A percentile compares a stretch with the other conserved stretches of the same genome.
phyloP scores from a whole-genome alignment of 2,329 filamentous ascomycete species.

The Cladosporium colombiae region DNA sequence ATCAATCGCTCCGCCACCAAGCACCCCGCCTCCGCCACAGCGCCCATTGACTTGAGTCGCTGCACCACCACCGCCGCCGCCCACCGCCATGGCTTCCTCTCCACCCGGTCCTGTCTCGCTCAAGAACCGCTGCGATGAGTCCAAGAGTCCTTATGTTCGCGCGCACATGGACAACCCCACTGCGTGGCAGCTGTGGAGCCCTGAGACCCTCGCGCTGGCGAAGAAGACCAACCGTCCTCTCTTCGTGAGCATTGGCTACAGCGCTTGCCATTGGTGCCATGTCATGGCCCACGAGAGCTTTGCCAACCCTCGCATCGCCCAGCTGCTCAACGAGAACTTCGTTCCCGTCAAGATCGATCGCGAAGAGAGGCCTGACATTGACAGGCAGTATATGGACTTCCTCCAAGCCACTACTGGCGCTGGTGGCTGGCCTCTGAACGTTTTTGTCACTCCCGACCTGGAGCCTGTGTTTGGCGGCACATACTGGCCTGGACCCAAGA shows the following conservation, averaged over 20 bases:
- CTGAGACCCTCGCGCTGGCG: conserved; percentile 74
- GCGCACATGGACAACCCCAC: conserved; percentile 79
- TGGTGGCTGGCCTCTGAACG: conserved; percentile 92
- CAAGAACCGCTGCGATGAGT: conserved; percentile 59
- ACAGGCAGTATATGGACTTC: conserved; percentile 98
- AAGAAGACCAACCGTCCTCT: conserved; percentile 82
- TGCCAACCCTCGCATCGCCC: conserved; percentile 75
- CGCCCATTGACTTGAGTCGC: background rate
- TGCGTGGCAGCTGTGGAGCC: conserved; percentile 86
- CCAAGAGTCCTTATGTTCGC: conserved; percentile 68
- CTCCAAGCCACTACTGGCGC: conserved; percentile 87
- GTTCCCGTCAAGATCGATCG: conserved; percentile 91
- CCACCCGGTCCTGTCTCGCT: conserved; percentile 28
- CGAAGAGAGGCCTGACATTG: conserved; percentile 90
- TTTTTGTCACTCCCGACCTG: conserved; percentile 92
- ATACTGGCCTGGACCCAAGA: conserved; percentile 85
- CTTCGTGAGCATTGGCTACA: conserved; percentile 93
- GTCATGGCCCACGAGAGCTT: conserved; percentile 94
- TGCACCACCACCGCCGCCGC: background rate
- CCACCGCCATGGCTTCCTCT: conserved; percentile 13
- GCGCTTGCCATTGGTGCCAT: conserved; percentile 88
- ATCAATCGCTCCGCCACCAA: background rate
- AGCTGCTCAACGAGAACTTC: conserved; percentile 81
- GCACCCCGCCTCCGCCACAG: conserved; percentile 4
- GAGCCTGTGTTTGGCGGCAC: conserved; percentile 95